phyloP scores from a whole-genome alignment of 768 basidiomycete species.

The Pisolithus marmoratus region DNA sequence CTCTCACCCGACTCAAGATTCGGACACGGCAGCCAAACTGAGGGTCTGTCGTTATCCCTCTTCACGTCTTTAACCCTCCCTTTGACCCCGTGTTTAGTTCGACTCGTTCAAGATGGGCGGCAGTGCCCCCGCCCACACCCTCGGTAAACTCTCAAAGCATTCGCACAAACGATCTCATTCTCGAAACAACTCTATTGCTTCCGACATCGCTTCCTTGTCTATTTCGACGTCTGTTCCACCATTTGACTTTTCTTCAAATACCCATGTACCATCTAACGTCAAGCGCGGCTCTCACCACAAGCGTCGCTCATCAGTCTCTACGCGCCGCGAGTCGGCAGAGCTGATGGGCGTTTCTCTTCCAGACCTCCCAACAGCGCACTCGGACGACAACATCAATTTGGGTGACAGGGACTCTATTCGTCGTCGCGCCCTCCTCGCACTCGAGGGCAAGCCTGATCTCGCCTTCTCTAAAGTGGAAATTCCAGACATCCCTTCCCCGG shows the following conservation, averaged over 20 bases:
- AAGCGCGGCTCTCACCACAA: conserved; percentile 79
- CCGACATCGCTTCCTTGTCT: conserved; percentile 32
- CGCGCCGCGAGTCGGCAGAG: conserved; percentile 84
- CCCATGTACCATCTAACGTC: conserved; percentile 16
- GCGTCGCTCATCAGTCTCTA: conserved; percentile 84
- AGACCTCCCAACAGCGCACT: conserved; percentile 52
- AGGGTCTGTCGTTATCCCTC: conserved; percentile 27
- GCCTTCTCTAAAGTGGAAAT: conserved; percentile 77
- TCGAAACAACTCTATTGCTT: conserved; percentile 53
- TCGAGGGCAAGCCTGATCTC: conserved; percentile 77
- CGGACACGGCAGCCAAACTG: conserved; percentile 34
- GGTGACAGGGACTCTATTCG: conserved; percentile 77
- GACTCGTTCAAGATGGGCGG: conserved; percentile 68
- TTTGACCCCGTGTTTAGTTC: conserved; percentile 44
- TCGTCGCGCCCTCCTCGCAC: conserved; percentile 75
- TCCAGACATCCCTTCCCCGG: conserved; percentile 64
- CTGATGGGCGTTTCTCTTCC: conserved; percentile 80
- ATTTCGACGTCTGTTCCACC: conserved; percentile 37
- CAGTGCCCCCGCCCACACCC: conserved; percentile 28
- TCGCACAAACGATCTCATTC: conserved; percentile 51
- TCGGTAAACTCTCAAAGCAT: conserved; percentile 30
- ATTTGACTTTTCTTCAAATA: conserved; percentile 34
- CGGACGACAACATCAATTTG: conserved; percentile 63
- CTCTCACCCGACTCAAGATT: conserved; percentile 22
- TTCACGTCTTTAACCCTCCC: background rate